phyloP scores from a whole-genome alignment of 805 yeast species.

The Komagataella mondaviorum region DNA sequence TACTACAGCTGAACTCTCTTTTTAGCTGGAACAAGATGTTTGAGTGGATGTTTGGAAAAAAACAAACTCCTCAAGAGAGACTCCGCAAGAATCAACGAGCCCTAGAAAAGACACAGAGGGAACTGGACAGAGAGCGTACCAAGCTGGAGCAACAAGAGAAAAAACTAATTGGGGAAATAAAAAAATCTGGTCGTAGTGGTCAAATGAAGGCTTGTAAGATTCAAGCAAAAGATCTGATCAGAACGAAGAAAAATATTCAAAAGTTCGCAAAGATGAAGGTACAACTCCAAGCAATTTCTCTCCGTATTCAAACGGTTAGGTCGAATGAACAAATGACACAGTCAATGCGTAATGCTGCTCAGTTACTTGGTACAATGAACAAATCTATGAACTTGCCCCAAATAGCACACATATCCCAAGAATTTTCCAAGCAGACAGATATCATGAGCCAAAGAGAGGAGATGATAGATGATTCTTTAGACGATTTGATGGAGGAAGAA shows the following conservation, averaged over 20 bases:
- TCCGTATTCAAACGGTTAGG: conserved; percentile 85
- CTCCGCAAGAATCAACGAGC: conserved; percentile 93
- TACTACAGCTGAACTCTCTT: neutral
- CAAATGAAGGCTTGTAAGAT: conserved; percentile 84
- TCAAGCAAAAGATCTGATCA: conserved; percentile 88
- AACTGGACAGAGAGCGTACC: conserved; percentile 73
- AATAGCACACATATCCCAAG: conserved; percentile 81
- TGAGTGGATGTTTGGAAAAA: conserved; percentile 95
- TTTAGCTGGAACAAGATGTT: conserved; percentile 23
- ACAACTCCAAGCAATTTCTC: conserved; percentile 86
- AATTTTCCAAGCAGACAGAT: conserved; percentile 88
- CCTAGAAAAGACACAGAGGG: conserved; percentile 87
- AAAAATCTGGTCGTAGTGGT: conserved; percentile 82
- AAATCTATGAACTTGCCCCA: conserved; percentile 84
- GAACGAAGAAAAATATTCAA: conserved; percentile 72
- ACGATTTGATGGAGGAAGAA: conserved; percentile 90
- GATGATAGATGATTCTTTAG: conserved; percentile 97
- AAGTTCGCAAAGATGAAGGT: conserved; percentile 92
- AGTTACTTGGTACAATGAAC: conserved; percentile 77
- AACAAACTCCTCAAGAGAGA: conserved; percentile 87
- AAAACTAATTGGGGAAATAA: conserved; percentile 72
- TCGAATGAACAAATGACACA: conserved; percentile 91
- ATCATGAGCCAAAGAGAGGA: conserved; percentile 98
- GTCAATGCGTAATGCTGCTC: conserved; percentile 90
- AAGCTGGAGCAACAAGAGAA: conserved; percentile 89